Percentiles rank a stretch among this genome's conserved stretches.
Evolutionary conservation across 2,329 filamentous ascomycete genomes (phyloP).

Genomic region (Botrytis aclada): DNA sequence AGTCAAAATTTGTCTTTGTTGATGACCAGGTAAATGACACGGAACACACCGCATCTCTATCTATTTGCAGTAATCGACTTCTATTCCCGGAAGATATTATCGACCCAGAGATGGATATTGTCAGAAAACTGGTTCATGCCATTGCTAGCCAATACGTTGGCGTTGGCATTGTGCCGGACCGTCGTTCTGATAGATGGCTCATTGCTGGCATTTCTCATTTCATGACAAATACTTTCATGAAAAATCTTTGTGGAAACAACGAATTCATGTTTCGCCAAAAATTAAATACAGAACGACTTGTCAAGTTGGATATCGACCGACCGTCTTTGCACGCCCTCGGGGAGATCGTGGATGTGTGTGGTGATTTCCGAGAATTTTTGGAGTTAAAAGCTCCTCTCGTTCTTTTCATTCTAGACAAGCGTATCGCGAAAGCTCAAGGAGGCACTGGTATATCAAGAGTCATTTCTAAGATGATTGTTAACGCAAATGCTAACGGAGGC

Average conservation of each 20-base stretch:
- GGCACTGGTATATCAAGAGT: slow-evolving; percentile 78
- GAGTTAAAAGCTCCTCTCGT: slow-evolving; percentile 86
- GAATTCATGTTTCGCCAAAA: slow-evolving; percentile 92
- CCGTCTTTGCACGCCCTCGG: slow-evolving; percentile 83
- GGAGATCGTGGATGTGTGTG: slow-evolving; percentile 71
- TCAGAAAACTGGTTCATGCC: slow-evolving; percentile 75
- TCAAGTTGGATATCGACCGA: slow-evolving; percentile 75
- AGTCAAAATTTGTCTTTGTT: slow-evolving; percentile 91
- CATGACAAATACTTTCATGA: slow-evolving; percentile 93
- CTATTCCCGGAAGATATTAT: slow-evolving; percentile 83
- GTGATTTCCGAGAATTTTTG: slow-evolving; percentile 87
- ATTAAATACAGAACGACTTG: slow-evolving; percentile 74
- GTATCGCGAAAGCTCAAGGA: slow-evolving; percentile 83
- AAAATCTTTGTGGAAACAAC: slow-evolving; percentile 87
- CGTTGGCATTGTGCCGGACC: slow-evolving; percentile 83
- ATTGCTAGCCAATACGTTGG: slow-evolving; percentile 93
- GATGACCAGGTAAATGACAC: slow-evolving; percentile 81
- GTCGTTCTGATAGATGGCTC: slow-evolving; percentile 80
- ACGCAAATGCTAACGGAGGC: slow-evolving; percentile 79
- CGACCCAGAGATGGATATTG: slow-evolving; percentile 79
- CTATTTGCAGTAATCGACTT: slow-evolving; percentile 81
- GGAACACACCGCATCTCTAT: slow-evolving; percentile 74
- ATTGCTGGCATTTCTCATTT: slow-evolving; percentile 88
- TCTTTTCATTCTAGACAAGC: slow-evolving; percentile 88
- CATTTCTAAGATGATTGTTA: slow-evolving; percentile 79